Conservation (phyloP, 106 monocot species). For the Dactylorhiza incarnata region DNA sequence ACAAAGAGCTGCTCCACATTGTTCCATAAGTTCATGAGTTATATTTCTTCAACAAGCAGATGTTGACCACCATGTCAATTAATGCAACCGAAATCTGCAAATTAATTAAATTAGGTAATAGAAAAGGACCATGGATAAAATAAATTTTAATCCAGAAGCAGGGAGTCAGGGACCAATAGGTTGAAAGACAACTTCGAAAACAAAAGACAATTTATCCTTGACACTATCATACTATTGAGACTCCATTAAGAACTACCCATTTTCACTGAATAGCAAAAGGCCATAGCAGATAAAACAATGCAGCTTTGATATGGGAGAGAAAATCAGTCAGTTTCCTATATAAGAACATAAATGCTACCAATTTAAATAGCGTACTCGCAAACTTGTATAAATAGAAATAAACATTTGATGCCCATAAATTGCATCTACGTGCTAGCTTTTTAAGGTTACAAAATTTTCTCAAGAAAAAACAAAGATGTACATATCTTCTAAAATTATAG, state of each 20-base stretch:
- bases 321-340: background rate
- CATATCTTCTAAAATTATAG: no score
- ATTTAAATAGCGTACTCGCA: background rate
- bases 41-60: background rate
- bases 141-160: background rate
- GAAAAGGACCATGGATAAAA: background rate
- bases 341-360: background rate
- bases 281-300: background rate
- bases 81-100: constrained; percentile 9
- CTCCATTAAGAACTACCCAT: background rate
- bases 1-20: constrained; percentile 8
- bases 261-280: background rate
- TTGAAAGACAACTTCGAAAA: background rate
- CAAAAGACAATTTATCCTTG: background rate
- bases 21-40: constrained; percentile 11
- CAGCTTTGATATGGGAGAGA: background rate
- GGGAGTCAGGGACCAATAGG: background rate
- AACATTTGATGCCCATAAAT: no score
- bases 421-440: no score
- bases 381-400: no score
- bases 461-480: no score
- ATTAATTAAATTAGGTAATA: background rate
- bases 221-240: background rate
- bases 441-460: no score
- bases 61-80: background rate